These are phyloP conservation scores for Teratosphaeriaceae sp. DNA, from an alignment of 2,329 filamentous ascomycete genomes.

Conservation along the genomic window DNA sequence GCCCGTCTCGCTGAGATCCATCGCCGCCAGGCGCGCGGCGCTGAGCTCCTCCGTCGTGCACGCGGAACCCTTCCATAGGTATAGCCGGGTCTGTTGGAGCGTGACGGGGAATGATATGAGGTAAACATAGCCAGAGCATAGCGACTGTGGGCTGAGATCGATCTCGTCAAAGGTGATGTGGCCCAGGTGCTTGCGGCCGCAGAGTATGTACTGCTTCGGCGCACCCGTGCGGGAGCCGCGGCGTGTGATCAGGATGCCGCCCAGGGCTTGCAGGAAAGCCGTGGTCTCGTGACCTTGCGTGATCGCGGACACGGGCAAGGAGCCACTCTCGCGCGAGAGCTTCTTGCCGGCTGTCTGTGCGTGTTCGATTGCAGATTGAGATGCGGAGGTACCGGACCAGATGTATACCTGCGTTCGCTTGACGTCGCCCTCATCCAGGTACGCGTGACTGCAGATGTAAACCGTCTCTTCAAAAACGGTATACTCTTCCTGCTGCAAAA, in stretches of 20 bases:
- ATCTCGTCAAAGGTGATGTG: slow-evolving; percentile 93
- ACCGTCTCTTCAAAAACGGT: slow-evolving; percentile 84
- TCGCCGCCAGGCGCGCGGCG: slow-evolving; percentile 81
- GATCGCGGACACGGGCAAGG: slow-evolving; percentile 53
- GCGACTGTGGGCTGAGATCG: slow-evolving; percentile 63
- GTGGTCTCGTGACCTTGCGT: slow-evolving; percentile 54
- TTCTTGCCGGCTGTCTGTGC: slow-evolving; percentile 68
- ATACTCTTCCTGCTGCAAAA: slow-evolving; percentile 74
- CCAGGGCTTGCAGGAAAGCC: slow-evolving; percentile 80
- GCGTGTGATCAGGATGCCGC: slow-evolving; percentile 79
- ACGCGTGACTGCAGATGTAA: slow-evolving; percentile 80
- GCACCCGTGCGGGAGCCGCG: slow-evolving; percentile 64
- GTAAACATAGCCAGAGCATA: slow-evolving; percentile 87
- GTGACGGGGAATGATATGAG: slow-evolving; percentile 57
- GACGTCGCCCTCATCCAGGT: slow-evolving; percentile 54
- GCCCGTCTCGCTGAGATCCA: slow-evolving; percentile 84
- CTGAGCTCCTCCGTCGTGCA: slow-evolving; percentile 81
- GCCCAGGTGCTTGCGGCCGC: slow-evolving; percentile 75
- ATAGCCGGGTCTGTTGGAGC: slow-evolving; percentile 62
- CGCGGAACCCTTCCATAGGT: slow-evolving; percentile 88
- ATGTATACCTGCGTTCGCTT: slow-evolving; percentile 71
- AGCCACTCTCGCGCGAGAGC: slow-evolving; percentile 65
- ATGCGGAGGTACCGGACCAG: slow-evolving; percentile 73
- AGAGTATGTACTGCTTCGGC: slow-evolving; percentile 73
- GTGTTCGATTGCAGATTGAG: slow-evolving; percentile 62